These are phyloP conservation scores for Hemisphaericaspora subhashii DNA, from an alignment of 1,139 yeast genomes.

Conservation along the genomic window DNA sequence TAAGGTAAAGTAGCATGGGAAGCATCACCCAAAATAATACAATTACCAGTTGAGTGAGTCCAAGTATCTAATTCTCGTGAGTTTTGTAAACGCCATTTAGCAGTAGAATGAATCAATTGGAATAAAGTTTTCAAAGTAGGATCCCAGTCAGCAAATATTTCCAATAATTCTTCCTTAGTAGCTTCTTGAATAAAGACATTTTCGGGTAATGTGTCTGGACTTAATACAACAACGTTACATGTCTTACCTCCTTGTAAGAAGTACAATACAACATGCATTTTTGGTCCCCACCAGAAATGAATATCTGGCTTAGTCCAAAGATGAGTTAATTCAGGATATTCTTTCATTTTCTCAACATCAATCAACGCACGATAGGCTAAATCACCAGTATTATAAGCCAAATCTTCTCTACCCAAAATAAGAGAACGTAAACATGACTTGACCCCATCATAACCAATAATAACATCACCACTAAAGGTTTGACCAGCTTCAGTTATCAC, in stretches of 20 bases:
- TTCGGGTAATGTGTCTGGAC: constrained; percentile 22
- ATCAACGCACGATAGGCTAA: constrained; percentile 20
- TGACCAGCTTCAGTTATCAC: constrained; percentile 18
- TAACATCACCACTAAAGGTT: constrained; percentile 12
- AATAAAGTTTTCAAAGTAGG: constrained; percentile 24
- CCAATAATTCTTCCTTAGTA: constrained; percentile 22
- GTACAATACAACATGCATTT: constrained; percentile 31
- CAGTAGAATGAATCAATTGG: constrained; percentile 19
- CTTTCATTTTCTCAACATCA: constrained; percentile 18
- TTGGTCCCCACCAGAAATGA: constrained; percentile 35
- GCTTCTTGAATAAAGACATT: constrained; percentile 21
- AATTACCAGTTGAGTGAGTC: constrained; percentile 19
- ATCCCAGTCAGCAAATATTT: constrained; percentile 29
- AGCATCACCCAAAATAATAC: constrained; percentile 37
- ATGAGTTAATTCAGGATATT: constrained; percentile 23
- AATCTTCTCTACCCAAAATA: constrained; percentile 15
- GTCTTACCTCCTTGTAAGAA: constrained; percentile 22
- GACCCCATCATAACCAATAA: constrained; percentile 41
- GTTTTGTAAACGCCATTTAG: constrained; percentile 32
- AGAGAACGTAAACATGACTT: constrained; percentile 22
- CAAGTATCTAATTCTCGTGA: constrained; percentile 24
- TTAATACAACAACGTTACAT: constrained; percentile 17
- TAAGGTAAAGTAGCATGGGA: constrained; percentile 43
- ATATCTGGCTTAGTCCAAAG: constrained; percentile 26
- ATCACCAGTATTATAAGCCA: constrained; percentile 20